Percentiles rank a stretch among this genome's conserved stretches.
Evolutionary conservation across 2,329 filamentous ascomycete species (phyloP).

Genomic region (Trichoderma arundinaceum): DNA sequence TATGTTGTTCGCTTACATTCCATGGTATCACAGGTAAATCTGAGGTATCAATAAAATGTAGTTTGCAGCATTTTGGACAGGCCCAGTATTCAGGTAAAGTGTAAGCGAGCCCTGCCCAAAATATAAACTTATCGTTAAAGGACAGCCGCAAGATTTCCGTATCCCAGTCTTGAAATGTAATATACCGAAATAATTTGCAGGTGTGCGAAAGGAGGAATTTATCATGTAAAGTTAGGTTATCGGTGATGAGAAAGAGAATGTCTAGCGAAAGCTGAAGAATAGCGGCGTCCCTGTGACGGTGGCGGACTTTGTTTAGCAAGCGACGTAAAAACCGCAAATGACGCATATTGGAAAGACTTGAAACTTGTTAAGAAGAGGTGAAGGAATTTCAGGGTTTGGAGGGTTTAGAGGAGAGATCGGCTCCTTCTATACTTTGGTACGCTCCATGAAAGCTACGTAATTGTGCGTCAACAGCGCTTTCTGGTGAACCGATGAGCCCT

Average conservation of each 20-base stretch:
- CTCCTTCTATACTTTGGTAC: no score
- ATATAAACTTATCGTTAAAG: neutral
- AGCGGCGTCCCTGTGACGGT: neutral
- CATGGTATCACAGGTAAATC: neutral
- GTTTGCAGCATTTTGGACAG: neutral
- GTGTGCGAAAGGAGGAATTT: conserved; percentile 5
- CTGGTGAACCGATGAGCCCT: no score
- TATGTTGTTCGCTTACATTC: neutral
- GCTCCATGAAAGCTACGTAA: no score
- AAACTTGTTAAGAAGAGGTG: no score
- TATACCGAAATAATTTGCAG: neutral
- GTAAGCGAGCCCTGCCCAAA: neutral
- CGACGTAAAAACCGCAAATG: no score
- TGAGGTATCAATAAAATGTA: neutral
- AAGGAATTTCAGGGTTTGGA: no score
- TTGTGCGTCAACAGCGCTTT: no score
- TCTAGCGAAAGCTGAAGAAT: neutral
- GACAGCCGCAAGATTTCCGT: neutral
- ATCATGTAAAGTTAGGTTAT: neutral
- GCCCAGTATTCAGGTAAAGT: neutral
- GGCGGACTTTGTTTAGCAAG: no score
- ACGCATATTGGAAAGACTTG: no score
- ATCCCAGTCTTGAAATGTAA: neutral
- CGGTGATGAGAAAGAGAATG: neutral
- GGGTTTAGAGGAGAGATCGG: no score